These are phyloP conservation scores for Diaporthe velutina DNA, from an alignment of 2,329 filamentous ascomycete species.

Conservation along the genomic window DNA sequence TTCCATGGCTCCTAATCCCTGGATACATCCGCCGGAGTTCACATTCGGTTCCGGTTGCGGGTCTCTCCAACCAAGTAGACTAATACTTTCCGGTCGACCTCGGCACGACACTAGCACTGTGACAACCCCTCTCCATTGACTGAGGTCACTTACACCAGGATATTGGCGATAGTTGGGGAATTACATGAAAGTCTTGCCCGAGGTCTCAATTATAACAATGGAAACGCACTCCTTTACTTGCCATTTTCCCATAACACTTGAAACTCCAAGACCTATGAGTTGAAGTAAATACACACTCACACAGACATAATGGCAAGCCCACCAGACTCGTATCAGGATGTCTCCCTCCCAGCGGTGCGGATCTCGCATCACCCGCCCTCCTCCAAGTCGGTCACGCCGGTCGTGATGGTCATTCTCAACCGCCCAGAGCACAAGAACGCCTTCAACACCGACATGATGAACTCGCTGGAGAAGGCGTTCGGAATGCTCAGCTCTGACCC, in stretches of 20 bases:
- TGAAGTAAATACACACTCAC: background rate
- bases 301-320: constrained; percentile 37
- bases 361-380: constrained; percentile 63
- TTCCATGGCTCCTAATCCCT: background rate
- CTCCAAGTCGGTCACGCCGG: constrained; percentile 68
- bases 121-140: constrained; percentile 4
- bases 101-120: constrained; percentile 19
- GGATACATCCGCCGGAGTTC: background rate
- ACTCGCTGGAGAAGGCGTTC: constrained; percentile 69
- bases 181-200: background rate
- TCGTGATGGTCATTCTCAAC: constrained; percentile 74
- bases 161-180: background rate
- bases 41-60: background rate
- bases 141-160: background rate
- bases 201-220: background rate
- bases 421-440: constrained; percentile 75
- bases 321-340: constrained; percentile 55
- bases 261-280: background rate
- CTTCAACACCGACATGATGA: constrained; percentile 75
- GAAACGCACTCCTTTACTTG: background rate
- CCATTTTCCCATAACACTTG: background rate
- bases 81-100: background rate
- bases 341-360: constrained; percentile 58
- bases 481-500: constrained; percentile 63
- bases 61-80: background rate